Evolutionary conservation across 2,329 filamentous ascomycete species (phyloP), one percentile per base, ranked within the genome.

Genomic region (Gliomastix tumulicola): DNA sequence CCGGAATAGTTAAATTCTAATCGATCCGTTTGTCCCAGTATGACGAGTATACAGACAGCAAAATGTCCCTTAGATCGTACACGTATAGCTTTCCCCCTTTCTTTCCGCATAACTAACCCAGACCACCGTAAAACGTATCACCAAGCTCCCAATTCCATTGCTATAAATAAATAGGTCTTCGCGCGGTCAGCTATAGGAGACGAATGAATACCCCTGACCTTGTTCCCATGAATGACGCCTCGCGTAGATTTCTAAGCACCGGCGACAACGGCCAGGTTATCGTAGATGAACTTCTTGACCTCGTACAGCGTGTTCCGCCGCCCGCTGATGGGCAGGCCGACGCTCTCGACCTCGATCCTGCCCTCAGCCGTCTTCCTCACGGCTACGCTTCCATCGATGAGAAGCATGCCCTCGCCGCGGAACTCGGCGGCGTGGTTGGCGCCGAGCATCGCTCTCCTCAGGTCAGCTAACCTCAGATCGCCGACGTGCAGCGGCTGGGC

Each of bases 401-500:
- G 74, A 39, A 98, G 67, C 8, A 84, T 94, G 43, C 92, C 92
- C 60, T 97, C 90, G 34, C 92, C 92, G 34, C 88, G 75, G 59
- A 97, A 96, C 58, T 96, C 92, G 2, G 90, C 90, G 12, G 78
- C 81, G 62, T 96, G 88, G 1, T 89, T 88, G 4, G 82, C 75
- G 12, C 74, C 70, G 50, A 88, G 82, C 79, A 98, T 86, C 16
- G 89, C 75, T 41, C 86, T 82, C 35, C 92, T 75, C 40, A 98
- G 67, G 56, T 97, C 89, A 1, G 90, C 88, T 15, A 98, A 74
- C 17, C 90, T 77, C 30, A 97, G 66, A 57, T 98, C 92, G 43
- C 92, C 92, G 4, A 98, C 92, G 56, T 97, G 92, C 32, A 98
- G 79, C 10, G 92, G 88, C 45, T 90, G 88, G 1, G 88, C 82